A percentile compares a stretch with the other conserved stretches of the same genome.
Conservation (phyloP, 2,329 filamentous ascomycete species). For the Conoideocrella luteorostrata region DNA sequence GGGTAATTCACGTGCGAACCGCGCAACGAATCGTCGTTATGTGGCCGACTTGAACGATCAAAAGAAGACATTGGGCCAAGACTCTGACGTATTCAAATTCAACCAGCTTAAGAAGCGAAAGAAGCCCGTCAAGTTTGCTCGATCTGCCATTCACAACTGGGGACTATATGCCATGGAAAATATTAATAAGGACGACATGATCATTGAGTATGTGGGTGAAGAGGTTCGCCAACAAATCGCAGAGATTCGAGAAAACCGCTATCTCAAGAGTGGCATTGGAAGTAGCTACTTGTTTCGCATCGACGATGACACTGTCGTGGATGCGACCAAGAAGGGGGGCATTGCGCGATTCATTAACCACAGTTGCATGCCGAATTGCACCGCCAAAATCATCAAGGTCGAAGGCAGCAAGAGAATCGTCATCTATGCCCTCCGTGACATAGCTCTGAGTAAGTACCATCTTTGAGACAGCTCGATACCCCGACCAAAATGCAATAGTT, state of each 20-base stretch:
- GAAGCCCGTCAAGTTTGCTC: slow-evolving; percentile 96
- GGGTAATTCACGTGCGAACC: slow-evolving; percentile 85
- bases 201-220: slow-evolving; percentile 98
- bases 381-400: slow-evolving; percentile 98
- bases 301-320: slow-evolving; percentile 94
- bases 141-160: slow-evolving; percentile 98
- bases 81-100: slow-evolving; percentile 90
- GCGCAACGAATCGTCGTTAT: slow-evolving; percentile 90
- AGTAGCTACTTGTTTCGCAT: slow-evolving; percentile 98
- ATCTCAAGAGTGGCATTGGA: slow-evolving; percentile 93
- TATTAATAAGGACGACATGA: slow-evolving; percentile 97
- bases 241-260: slow-evolving; percentile 87
- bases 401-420: slow-evolving; percentile 98
- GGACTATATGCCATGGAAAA: slow-evolving; percentile 96
- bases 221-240: slow-evolving; percentile 95
- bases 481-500: slow-evolving; percentile 8
- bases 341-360: slow-evolving; percentile 99
- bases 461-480: neutral
- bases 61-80: slow-evolving; percentile 75
- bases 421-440: slow-evolving; percentile 95
- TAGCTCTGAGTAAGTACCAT: slow-evolving; percentile 73
- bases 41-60: slow-evolving; percentile 94
- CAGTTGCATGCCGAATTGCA: slow-evolving; percentile 96
- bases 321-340: slow-evolving; percentile 96
- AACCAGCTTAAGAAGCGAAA: slow-evolving; percentile 99